Evolutionary conservation across 2,329 filamentous ascomycete species (phyloP).

Genomic region (Sclerotiophoma versabilis): DNA sequence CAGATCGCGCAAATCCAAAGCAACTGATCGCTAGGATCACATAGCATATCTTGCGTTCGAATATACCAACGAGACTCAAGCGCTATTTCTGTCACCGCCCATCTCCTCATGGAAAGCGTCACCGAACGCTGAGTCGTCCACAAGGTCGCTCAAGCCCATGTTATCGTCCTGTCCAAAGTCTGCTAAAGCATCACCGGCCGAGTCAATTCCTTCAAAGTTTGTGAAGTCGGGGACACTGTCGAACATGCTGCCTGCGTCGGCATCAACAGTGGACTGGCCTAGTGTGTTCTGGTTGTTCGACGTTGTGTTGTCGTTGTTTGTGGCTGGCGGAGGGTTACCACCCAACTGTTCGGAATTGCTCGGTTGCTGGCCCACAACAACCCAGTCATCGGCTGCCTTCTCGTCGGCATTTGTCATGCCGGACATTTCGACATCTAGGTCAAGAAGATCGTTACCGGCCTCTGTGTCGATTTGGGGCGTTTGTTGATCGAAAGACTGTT

Average conservation of each 20-base stretch:
- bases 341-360: conserved; percentile 27
- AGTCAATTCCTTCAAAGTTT: conserved; percentile 46
- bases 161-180: conserved; percentile 49
- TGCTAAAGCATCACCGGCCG: conserved; percentile 49
- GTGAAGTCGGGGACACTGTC: conserved; percentile 45
- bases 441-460: conserved; percentile 45
- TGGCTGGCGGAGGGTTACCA: conserved; percentile 26
- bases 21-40: background rate
- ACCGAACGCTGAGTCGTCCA: conserved; percentile 50
- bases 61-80: conserved; percentile 18
- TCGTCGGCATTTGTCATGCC: conserved; percentile 56
- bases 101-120: conserved; percentile 50
- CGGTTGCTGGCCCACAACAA: conserved; percentile 41
- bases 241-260: conserved; percentile 47
- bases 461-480: conserved; percentile 33
- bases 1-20: background rate
- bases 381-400: conserved; percentile 46
- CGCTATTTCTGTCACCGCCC: conserved; percentile 38
- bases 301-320: conserved; percentile 27
- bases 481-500: conserved; percentile 36
- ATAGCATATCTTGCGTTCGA: background rate
- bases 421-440: conserved; percentile 64
- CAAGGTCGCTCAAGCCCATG: conserved; percentile 45
- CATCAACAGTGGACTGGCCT: conserved; percentile 34
- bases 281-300: conserved; percentile 24